Conservation (phyloP, 164 flowering plant species). For the Vitis labrusca region DNA sequence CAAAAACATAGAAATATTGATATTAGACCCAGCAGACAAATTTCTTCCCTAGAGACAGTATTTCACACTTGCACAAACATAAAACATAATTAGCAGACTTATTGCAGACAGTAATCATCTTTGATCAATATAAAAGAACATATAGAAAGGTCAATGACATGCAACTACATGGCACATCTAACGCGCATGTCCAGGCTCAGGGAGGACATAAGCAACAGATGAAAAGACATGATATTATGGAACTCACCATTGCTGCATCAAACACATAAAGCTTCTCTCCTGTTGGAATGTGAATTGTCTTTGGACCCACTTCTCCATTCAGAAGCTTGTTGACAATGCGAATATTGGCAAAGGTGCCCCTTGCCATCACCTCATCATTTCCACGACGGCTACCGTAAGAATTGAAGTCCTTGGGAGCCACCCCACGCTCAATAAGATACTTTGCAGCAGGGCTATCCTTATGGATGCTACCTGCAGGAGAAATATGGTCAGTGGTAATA, state of each 20-base stretch:
- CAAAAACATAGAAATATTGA: too few relatives aligned
- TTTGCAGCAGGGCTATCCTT: conserved; percentile 83
- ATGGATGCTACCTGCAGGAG: conserved; percentile 78
- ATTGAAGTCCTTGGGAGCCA: conserved; percentile 62
- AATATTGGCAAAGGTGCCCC: conserved; percentile 80
- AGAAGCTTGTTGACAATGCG: conserved; percentile 68
- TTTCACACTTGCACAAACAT: too few relatives aligned
- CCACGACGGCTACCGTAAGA: conserved; percentile 82
- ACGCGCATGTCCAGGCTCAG: background rate
- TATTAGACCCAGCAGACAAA: too few relatives aligned
- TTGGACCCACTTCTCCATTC: conserved; percentile 76
- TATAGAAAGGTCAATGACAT: background rate
- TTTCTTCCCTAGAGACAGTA: too few relatives aligned
- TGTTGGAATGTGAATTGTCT: conserved; percentile 68
- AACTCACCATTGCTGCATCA: conserved; percentile 63
- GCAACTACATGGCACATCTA: too few relatives aligned
- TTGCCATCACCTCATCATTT: conserved; percentile 77
- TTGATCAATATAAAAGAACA: background rate
- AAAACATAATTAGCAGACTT: too few relatives aligned
- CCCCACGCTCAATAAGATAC: conserved; percentile 62
- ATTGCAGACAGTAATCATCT: background rate
- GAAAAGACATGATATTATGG: background rate
- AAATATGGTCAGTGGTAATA: conserved; percentile 77
- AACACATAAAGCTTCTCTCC: conserved; percentile 66
- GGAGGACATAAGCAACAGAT: background rate